These are phyloP conservation scores for Elsinoe ampelina DNA, from an alignment of 2,329 filamentous ascomycete genomes.

Conservation along the genomic window DNA sequence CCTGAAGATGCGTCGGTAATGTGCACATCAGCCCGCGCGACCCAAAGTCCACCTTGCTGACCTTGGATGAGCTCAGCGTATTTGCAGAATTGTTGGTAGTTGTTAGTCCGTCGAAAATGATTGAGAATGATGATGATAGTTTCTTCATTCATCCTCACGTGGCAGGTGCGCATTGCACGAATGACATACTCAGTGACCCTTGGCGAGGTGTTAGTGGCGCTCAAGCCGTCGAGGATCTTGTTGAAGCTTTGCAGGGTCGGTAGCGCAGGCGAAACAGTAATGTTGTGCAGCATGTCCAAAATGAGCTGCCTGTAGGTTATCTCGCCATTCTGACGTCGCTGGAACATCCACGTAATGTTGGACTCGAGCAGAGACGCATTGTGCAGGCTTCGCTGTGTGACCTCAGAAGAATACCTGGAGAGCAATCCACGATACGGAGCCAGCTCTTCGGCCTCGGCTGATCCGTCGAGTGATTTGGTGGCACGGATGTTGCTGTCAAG, in stretches of 20 bases:
- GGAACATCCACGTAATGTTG: background rate
- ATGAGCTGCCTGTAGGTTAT: slow-evolving; percentile 20
- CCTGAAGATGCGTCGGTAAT: slow-evolving; percentile 24
- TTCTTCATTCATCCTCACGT: slow-evolving; percentile 39
- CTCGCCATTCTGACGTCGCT: background rate
- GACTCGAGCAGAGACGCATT: slow-evolving; percentile 12
- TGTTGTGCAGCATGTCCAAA: slow-evolving; percentile 49
- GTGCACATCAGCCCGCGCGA: slow-evolving; percentile 30
- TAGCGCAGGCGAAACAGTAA: slow-evolving; percentile 50
- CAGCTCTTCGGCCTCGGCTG: background rate
- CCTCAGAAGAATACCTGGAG: slow-evolving; percentile 24
- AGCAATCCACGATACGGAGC: slow-evolving; percentile 1
- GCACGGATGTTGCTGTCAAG: background rate
- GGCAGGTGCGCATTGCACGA: slow-evolving; percentile 23
- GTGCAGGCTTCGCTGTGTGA: slow-evolving; percentile 27
- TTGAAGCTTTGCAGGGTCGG: slow-evolving; percentile 65
- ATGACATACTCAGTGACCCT: slow-evolving; percentile 27
- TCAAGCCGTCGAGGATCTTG: slow-evolving; percentile 58
- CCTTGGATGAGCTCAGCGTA: slow-evolving; percentile 37
- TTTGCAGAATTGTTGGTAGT: slow-evolving; percentile 27
- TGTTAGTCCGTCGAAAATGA: slow-evolving; percentile 29
- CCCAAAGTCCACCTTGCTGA: slow-evolving; percentile 29
- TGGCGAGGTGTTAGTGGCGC: slow-evolving; percentile 20
- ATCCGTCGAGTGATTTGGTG: background rate
- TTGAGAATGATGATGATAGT: slow-evolving; percentile 33